phyloP scores from a whole-genome alignment of 2,329 filamentous ascomycete species.

The Cucurbitaria berberidis region DNA sequence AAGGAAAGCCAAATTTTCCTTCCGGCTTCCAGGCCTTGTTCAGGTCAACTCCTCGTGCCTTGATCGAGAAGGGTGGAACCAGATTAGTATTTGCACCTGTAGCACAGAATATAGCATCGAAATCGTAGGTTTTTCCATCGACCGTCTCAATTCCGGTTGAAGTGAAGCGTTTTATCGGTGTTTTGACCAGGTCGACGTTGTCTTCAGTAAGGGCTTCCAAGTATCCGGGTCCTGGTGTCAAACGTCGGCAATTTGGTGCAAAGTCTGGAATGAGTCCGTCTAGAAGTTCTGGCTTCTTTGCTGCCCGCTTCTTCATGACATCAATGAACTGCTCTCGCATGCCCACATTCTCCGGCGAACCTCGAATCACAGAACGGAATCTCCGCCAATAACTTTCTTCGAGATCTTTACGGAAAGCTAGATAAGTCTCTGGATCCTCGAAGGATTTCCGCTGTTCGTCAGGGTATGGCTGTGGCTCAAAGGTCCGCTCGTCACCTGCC shows the following conservation, averaged over 20 bases:
- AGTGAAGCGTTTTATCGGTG: constrained; percentile 49
- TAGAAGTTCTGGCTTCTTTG: constrained; percentile 50
- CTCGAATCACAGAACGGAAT: constrained; percentile 49
- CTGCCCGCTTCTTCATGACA: constrained; percentile 47
- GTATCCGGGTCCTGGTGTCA: constrained; percentile 47
- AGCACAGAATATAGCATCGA: constrained; percentile 63
- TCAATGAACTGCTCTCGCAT: constrained; percentile 41
- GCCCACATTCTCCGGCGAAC: constrained; percentile 43
- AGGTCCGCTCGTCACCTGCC: constrained; percentile 52
- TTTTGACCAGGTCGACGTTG: constrained; percentile 51
- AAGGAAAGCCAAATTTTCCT: constrained; percentile 66
- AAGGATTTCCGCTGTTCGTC: constrained; percentile 64
- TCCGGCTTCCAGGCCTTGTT: constrained; percentile 62
- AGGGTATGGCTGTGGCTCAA: constrained; percentile 52
- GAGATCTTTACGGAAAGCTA: constrained; percentile 53
- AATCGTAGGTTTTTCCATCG: constrained; percentile 47
- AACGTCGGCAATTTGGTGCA: constrained; percentile 39
- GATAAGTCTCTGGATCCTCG: constrained; percentile 66
- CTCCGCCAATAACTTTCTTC: constrained; percentile 66
- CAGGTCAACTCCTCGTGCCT: constrained; percentile 61
- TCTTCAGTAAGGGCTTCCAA: constrained; percentile 51
- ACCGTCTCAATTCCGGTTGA: constrained; percentile 47
- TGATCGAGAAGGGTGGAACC: constrained; percentile 65
- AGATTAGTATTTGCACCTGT: constrained; percentile 66
- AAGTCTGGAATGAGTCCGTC: constrained; percentile 53